Conservation (phyloP, 129 eudicot species). For the Kitagawia praeruptora region DNA sequence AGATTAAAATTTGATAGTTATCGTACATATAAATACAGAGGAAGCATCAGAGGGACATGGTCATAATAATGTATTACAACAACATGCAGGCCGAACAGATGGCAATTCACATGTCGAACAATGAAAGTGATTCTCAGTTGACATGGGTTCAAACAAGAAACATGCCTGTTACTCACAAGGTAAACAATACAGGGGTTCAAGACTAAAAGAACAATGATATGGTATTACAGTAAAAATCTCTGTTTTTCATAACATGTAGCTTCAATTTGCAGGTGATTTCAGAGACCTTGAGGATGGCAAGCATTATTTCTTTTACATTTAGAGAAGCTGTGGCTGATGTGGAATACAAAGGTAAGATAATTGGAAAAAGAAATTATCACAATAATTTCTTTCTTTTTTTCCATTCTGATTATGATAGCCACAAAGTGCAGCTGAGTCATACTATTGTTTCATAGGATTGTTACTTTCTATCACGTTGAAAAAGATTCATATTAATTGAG, state of each 20-base stretch:
- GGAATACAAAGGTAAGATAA: conserved; percentile 50
- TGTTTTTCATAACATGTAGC: not conserved
- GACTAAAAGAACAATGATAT: not conserved
- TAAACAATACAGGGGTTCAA: conserved; percentile 15
- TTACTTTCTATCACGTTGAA: not conserved
- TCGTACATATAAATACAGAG: not conserved
- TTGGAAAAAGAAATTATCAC: not conserved
- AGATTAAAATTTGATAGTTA: conserved; percentile 1
- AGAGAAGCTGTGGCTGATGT: conserved; percentile 61
- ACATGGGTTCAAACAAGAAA: conserved; percentile 61
- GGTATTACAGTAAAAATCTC: not conserved
- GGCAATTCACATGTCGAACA: conserved; percentile 28
- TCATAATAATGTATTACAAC: not conserved
- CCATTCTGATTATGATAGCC: conserved; percentile 6
- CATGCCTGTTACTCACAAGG: conserved; percentile 55
- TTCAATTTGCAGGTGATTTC: conserved; percentile 35
- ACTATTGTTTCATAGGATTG: not conserved
- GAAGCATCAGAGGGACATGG: not conserved
- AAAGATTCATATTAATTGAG: conserved; percentile 3
- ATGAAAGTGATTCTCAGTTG: conserved; percentile 27
- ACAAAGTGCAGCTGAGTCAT: not conserved
- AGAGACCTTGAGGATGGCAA: conserved; percentile 61
- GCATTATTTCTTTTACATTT: conserved; percentile 53
- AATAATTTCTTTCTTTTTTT: not conserved
- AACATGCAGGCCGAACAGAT: conserved; percentile 50